phyloP scores from a whole-genome alignment of 2,329 filamentous ascomycete species.

The Laburnicola sp. region DNA sequence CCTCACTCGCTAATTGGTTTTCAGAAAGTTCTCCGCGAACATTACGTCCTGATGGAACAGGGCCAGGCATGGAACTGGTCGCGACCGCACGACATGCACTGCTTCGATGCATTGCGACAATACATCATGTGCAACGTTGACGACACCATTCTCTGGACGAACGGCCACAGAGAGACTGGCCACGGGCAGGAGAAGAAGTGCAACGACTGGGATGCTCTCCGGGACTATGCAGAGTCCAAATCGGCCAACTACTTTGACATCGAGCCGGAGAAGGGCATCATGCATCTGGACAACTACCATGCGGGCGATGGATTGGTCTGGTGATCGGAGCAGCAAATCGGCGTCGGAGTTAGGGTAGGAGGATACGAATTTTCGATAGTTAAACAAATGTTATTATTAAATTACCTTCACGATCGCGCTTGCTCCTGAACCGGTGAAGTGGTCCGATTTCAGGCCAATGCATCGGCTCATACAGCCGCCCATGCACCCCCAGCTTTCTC shows the following conservation, averaged over 20 bases:
- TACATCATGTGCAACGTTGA: constrained; percentile 14
- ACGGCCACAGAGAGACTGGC: constrained; percentile 8
- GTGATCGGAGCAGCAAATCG: not conserved
- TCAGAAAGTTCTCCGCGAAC: constrained; percentile 3
- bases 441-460: no score
- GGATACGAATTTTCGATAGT: not conserved
- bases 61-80: constrained; percentile 7
- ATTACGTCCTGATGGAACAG: constrained; percentile 2
- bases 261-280: constrained; percentile 8
- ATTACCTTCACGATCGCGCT: not conserved
- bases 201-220: constrained; percentile 10
- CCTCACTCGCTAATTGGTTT: not conserved
- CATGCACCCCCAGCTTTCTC: not conserved
- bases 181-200: constrained; percentile 9
- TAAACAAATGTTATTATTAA: no score
- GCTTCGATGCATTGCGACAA: constrained; percentile 10
- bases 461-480: no score
- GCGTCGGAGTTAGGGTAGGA: not conserved
- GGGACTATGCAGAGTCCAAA: constrained; percentile 8
- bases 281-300: constrained; percentile 9
- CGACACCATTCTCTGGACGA: constrained; percentile 10
- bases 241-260: constrained; percentile 13
- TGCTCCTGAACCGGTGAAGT: not conserved
- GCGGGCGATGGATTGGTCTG: constrained; percentile 7
- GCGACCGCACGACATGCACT: constrained; percentile 6